Evolutionary conservation across 2,329 filamentous ascomycete species (phyloP), one percentile per base, ranked within the genome.

Genomic region (Penicillium fuscoglaucum): DNA sequence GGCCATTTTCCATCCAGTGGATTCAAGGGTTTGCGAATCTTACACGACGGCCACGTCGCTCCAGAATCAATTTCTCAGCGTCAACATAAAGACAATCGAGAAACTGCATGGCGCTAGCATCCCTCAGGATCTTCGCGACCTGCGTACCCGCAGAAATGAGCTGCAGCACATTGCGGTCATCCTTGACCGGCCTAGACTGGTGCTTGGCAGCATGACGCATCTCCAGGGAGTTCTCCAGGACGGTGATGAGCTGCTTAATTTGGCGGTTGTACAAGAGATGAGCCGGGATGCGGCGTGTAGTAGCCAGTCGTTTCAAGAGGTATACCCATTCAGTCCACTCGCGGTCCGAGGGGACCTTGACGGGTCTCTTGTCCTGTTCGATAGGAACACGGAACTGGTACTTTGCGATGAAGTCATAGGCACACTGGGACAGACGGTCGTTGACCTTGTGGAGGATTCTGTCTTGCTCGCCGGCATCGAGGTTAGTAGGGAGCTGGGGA

Each of bases 241-340:
- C 90, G 43, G 91, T 95, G 64, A 95, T 89, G 75, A 96, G 87
- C 75, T 95, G 90, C 78, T 93, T 95, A 77, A 96, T 96, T 77
- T 96, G 91, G 59, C 90, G 90, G 73, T 95, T 90, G 80, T 93
- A 95, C 44, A 96, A 80, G 21, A 95, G 89, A 56, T 90, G 83
- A 47, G 91, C 90, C 6, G 91, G 91, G 66, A 96, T 93, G 61
- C 91, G 86, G 65, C 91, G 84, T 79, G 93, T 95, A 35, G 91
- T 96, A 33, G 91, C 91, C 58, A 96, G 83, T 50, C 90, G 84
- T 78, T 95, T 95, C 66, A 96, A 81, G 58, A 96, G 83, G 74
- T 93, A 91, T 56, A 93, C 91, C 91, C 91, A 96, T 77, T 96
- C 91, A 46, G 90, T 93, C 91, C 91, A 96, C 74, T 95, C 91